Evolutionary conservation across 2,329 filamentous ascomycete genomes (phyloP).

Genomic region (Neofusicoccum parvum): DNA sequence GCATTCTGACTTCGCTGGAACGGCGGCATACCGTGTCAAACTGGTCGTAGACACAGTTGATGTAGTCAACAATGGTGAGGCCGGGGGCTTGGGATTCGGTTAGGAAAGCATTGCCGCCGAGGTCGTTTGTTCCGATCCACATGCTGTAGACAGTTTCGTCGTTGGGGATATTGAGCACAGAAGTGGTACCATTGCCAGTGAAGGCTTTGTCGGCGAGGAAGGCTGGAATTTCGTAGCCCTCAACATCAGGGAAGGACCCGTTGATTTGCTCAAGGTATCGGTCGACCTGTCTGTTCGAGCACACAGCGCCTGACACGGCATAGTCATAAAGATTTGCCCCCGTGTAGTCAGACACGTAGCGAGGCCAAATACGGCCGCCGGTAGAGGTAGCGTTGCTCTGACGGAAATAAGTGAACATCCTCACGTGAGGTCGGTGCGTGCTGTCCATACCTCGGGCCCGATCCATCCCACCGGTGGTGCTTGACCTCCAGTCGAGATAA

Average conservation of each 20-base stretch:
- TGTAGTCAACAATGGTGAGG: conserved; percentile 65
- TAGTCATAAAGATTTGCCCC: conserved; percentile 64
- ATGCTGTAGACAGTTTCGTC: conserved; percentile 71
- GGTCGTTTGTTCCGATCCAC: conserved; percentile 82
- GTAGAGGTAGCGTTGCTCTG: conserved; percentile 57
- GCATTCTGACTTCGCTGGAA: not conserved
- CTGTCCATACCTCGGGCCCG: conserved; percentile 45
- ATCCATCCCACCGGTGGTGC: conserved; percentile 65
- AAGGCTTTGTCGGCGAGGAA: conserved; percentile 47
- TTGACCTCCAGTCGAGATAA: conserved; percentile 56
- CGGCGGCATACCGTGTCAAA: conserved; percentile 26
- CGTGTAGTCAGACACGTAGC: conserved; percentile 64
- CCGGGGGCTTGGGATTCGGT: conserved; percentile 62
- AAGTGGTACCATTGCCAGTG: conserved; percentile 38
- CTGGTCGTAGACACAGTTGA: conserved; percentile 64
- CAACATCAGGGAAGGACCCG: conserved; percentile 60
- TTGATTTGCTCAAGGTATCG: conserved; percentile 56
- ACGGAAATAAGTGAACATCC: not conserved
- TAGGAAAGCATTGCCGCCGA: conserved; percentile 67
- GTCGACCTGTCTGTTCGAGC: conserved; percentile 67
- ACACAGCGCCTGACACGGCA: conserved; percentile 72
- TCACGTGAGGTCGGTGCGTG: not conserved
- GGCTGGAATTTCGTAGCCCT: conserved; percentile 50
- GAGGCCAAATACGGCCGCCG: conserved; percentile 70
- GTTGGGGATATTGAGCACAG: conserved; percentile 45